Percentiles rank a stretch among this genome's conserved stretches.
These are phyloP conservation scores for Clathrospora elynae DNA, from an alignment of 2,329 filamentous ascomycete genomes.

Conservation along the genomic window DNA sequence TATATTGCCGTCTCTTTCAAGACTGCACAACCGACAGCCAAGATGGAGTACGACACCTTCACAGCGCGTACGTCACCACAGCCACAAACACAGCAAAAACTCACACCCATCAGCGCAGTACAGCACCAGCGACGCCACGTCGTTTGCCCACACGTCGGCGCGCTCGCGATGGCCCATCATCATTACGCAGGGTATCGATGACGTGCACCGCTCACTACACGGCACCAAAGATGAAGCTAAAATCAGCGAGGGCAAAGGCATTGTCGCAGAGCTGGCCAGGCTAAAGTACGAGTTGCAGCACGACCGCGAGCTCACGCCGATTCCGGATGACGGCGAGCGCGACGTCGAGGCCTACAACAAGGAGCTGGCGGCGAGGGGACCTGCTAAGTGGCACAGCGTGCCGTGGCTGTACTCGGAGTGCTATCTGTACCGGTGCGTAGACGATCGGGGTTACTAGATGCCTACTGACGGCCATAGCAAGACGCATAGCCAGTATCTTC, in stretches of 20 bases:
- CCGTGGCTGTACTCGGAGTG: slow-evolving; percentile 94
- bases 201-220: slow-evolving; percentile 78
- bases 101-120: slow-evolving; percentile 66
- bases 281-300: slow-evolving; percentile 97
- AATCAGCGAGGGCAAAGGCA: slow-evolving; percentile 79
- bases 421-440: slow-evolving; percentile 78
- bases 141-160: slow-evolving; percentile 85
- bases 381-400: slow-evolving; percentile 78
- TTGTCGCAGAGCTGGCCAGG: slow-evolving; percentile 76
- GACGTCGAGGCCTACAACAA: slow-evolving; percentile 85
- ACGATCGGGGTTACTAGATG: no score
- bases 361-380: slow-evolving; percentile 75
- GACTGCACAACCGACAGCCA: no score
- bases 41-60: slow-evolving; percentile 33
- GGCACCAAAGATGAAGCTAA: slow-evolving; percentile 66
- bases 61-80: slow-evolving; percentile 14
- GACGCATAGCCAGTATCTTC: slow-evolving; percentile 82
- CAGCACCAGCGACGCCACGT: slow-evolving; percentile 78
- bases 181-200: slow-evolving; percentile 89
- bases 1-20: no score
- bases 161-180: slow-evolving; percentile 92
- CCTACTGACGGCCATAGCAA: slow-evolving; percentile 47
- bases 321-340: slow-evolving; percentile 74
- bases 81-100: background rate
- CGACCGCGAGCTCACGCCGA: slow-evolving; percentile 75